Evolutionary conservation across 441 rosid species (phyloP), one percentile per base, ranked within the genome.

Genomic region (Brassica hybrid): DNA sequence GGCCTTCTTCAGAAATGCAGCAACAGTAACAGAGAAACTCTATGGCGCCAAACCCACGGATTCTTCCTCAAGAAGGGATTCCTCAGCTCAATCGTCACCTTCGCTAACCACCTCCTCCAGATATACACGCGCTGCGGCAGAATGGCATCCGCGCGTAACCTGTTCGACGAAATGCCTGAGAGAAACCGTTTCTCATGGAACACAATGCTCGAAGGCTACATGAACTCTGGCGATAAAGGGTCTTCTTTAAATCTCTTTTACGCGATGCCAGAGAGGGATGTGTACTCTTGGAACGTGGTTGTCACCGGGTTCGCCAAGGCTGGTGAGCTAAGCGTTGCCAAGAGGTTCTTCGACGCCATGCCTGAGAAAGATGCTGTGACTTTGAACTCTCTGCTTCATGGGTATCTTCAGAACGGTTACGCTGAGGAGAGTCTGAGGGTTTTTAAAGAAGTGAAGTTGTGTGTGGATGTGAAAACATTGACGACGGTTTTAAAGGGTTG

Each of bases 161-260:
- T 92, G 86, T 92, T 90, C 83, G 88, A 89, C 13, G 94, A 89
- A 85, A 88, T 94, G 95, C 85, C 88, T 11, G 74, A 69, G 0
- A 85, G 84, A 77, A 94, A 89, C 80, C 78, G 50, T 80, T 94
- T 91, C 81, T 82, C 97, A 1, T 94, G 96, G 97, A 94, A 94
- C 83, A 83, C 92, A 1, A 80, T 94, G 82, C 84, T 92, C 70
- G 95, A 92, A 77, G 96, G 92, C 54, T 89, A 86, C 62, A 67
- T 92, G 90, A 88, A 79, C 48, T 79, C 69, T 10, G 91, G 96
- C 34, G 70, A 86, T 12, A 79, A 62, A 63, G 79, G 38, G 0
- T 83, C 62, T 45, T 84, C 98, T 0, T 30, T 90, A 21, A 76
- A 80, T 65, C 13, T 48, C 54, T 48, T 48, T 1, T 6, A 48